Conservation (phyloP, 2,329 filamentous ascomycete species). For the Aspergillus hortae region DNA sequence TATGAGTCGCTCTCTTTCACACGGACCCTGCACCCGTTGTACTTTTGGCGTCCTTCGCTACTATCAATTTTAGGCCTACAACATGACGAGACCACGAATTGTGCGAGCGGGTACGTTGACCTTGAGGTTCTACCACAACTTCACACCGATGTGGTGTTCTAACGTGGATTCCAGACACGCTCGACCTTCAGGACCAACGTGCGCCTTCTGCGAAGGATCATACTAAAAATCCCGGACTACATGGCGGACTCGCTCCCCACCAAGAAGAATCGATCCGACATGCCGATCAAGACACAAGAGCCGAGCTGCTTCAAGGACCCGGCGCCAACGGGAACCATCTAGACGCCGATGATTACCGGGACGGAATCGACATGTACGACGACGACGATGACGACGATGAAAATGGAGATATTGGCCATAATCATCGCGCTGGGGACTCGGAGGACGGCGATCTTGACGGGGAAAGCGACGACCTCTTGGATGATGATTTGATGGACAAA, state of each 20-base stretch:
- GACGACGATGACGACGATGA: constrained; percentile 34
- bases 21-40: constrained; percentile 8
- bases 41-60: neutral
- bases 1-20: constrained; percentile 17
- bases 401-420: constrained; percentile 3
- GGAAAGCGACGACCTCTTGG: constrained; percentile 66
- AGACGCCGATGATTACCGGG: constrained; percentile 29
- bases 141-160: neutral
- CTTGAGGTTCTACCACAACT: neutral
- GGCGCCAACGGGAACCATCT: constrained; percentile 56
- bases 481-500: constrained; percentile 96
- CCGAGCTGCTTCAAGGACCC: constrained; percentile 66
- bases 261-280: constrained; percentile 81
- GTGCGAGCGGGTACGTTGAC: constrained; percentile 42
- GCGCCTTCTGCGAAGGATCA: constrained; percentile 84
- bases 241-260: constrained; percentile 65
- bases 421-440: constrained; percentile 22
- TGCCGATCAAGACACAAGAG: constrained; percentile 70
- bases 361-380: constrained; percentile 30
- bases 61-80: constrained; percentile 13
- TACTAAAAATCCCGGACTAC: constrained; percentile 53
- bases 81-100: constrained; percentile 44
- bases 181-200: constrained; percentile 85
- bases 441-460: constrained; percentile 57
- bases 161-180: constrained; percentile 63